Base-by-base conservation (phyloP, 768 basidiomycete genomes). In the Jaapia argillacea region DNA sequence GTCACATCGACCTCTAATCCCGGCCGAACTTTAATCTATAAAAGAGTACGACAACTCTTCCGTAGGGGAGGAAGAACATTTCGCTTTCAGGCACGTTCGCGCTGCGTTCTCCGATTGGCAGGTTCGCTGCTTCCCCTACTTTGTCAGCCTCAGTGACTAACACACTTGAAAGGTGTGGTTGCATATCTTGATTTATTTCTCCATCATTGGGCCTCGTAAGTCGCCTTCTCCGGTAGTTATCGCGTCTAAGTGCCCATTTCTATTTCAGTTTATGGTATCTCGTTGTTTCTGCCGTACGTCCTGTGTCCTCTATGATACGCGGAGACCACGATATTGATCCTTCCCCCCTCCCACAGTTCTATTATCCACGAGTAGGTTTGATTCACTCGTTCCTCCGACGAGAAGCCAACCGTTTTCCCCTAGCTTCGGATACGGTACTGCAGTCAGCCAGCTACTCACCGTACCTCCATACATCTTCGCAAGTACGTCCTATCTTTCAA, bases 251-350 rank as follows among this genome's bases (percentile, higher is more conserved):
- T n/a, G 13, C 35, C 24, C 13, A 5, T 33, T 13, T 10, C 7
- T n/a, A n/a, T n/a, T n/a, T 28, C 25, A 82, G 81, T 81, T 2
- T 81, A 78, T 51, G 81, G 81, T 2, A 81, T 81, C 38, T 80
- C 81, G 0, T 61, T 82, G 21, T 85, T 85, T 66, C 60, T 83
- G 24, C 80, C 80, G 76, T 82, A 54, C 52, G 81, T 69, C 18
- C n/a, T 26, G 14, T 24, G 26, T 27, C 37, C 6, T 28, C n/a
- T 48, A 6, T 49, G 4, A 21, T 24, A 20, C n/a, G 16, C 40
- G 28, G 6, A 6, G 18, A 12, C 36, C n/a, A 7, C 41, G 13
- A 1, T 42, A 18, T 43, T 6, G 22, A 24, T 6, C 39, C 27
- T 26, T n/a, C n/a, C n/a, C n/a, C n/a, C n/a, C 22, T 27, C 22